Conservation (phyloP, 2,329 filamentous ascomycete genomes). For the Fusarium domesticum region DNA sequence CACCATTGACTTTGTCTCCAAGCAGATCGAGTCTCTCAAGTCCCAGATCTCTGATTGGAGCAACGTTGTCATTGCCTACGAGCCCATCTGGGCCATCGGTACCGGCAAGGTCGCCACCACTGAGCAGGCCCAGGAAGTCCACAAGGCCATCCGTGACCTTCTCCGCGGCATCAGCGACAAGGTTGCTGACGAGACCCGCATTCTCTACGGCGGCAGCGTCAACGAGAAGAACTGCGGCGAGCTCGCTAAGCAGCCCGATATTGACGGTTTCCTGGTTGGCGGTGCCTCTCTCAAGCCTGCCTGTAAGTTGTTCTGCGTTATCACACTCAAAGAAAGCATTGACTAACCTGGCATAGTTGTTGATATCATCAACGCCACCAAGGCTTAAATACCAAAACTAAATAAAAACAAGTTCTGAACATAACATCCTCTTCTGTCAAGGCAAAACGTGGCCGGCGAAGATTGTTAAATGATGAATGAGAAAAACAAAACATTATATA, state of each 20-base stretch:
- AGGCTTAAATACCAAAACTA: constrained; percentile 30
- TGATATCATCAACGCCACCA: constrained; percentile 57
- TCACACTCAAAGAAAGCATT: background rate
- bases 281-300: constrained; percentile 96
- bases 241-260: constrained; percentile 86
- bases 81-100: constrained; percentile 95
- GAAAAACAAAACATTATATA: constrained; percentile 26
- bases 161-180: constrained; percentile 71
- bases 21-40: constrained; percentile 81
- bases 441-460: constrained; percentile 3
- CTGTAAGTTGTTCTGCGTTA: constrained; percentile 55
- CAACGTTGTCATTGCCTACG: constrained; percentile 95
- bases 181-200: constrained; percentile 81
- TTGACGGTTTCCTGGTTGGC: constrained; percentile 96
- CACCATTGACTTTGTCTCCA: constrained; percentile 82
- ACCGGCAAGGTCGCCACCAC: constrained; percentile 91
- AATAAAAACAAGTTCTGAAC: constrained; percentile 11
- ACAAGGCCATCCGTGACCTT: constrained; percentile 89
- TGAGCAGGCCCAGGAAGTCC: constrained; percentile 89
- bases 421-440: constrained; percentile 7
- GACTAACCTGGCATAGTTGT: constrained; percentile 41
- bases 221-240: constrained; percentile 98
- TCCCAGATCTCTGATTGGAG: constrained; percentile 78
- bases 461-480: constrained; percentile 24
- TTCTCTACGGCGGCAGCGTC: constrained; percentile 95